Evolutionary conservation across 2,329 filamentous ascomycete genomes (phyloP).

Genomic region (Pestalotiopsis sp.): DNA sequence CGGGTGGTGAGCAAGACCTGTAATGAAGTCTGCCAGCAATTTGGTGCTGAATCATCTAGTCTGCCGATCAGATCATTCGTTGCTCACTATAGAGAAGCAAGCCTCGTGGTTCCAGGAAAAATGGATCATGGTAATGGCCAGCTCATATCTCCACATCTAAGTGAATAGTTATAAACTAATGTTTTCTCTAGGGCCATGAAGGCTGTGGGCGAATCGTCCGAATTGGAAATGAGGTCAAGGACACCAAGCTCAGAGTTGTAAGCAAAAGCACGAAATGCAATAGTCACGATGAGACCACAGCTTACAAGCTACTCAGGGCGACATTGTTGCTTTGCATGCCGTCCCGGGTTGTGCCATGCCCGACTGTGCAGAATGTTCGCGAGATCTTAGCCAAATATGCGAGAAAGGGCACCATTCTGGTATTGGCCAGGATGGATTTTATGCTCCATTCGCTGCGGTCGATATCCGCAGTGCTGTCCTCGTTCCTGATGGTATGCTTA

Average conservation of each 20-base stretch:
- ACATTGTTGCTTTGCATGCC: slow-evolving; percentile 31
- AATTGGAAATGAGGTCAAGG: slow-evolving; percentile 18
- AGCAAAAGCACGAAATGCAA: not conserved
- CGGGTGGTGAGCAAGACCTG: slow-evolving; percentile 18
- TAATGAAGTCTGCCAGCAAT: not conserved
- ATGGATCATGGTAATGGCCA: slow-evolving; percentile 21
- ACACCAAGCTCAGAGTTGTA: not conserved
- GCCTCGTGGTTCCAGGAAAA: slow-evolving; percentile 29
- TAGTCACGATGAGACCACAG: not conserved
- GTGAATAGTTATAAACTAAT: not conserved
- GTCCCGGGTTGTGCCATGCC: slow-evolving; percentile 33
- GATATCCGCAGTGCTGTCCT: slow-evolving; percentile 23
- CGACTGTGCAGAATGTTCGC: slow-evolving; percentile 39
- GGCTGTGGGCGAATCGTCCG: slow-evolving; percentile 26
- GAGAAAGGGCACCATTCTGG: slow-evolving; percentile 40
- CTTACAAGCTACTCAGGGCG: slow-evolving; percentile 19
- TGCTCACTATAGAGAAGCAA: slow-evolving; percentile 29
- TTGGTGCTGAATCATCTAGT: slow-evolving; percentile 15
- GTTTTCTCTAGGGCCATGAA: slow-evolving; percentile 22
- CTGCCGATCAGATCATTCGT: slow-evolving; percentile 34
- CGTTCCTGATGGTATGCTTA: slow-evolving; percentile 20
- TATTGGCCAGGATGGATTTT: slow-evolving; percentile 45
- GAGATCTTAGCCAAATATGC: slow-evolving; percentile 39
- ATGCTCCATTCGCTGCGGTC: slow-evolving; percentile 38
- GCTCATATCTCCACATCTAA: not conserved